phyloP scores from a whole-genome alignment of 73 alveolate genomes.

The Tetrahymena borealis region DNA sequence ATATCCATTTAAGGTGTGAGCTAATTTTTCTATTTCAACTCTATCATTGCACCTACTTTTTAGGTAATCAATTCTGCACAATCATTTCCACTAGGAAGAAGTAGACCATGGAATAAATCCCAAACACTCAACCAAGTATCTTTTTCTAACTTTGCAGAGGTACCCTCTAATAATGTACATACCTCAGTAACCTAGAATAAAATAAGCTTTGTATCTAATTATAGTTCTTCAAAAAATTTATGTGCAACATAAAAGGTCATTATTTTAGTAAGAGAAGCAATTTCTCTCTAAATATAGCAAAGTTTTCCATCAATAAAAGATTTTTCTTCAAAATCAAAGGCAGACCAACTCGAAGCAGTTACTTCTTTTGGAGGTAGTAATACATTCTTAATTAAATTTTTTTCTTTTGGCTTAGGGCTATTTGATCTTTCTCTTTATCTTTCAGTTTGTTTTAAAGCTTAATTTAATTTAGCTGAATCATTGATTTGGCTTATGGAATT shows the following conservation, averaged over 20 bases:
- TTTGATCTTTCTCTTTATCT: neutral
- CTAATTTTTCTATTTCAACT: neutral
- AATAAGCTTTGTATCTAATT: constrained; percentile 19
- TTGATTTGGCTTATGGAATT: neutral
- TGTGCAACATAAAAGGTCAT: constrained; percentile 49
- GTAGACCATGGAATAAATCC: constrained; percentile 49
- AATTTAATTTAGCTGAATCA: neutral
- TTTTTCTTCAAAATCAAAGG: neutral
- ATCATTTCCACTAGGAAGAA: constrained; percentile 63
- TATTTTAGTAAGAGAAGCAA: constrained; percentile 54
- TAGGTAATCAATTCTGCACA: constrained; percentile 50
- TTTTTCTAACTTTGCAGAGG: constrained; percentile 44
- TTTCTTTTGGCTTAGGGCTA: neutral
- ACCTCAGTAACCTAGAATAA: constrained; percentile 19
- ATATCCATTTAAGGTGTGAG: constrained; percentile 14
- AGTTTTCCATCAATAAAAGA: neutral
- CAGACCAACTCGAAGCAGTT: neutral
- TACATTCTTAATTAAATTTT: neutral
- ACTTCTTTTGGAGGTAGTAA: neutral
- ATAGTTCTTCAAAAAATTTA: constrained; percentile 11
- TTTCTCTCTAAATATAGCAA: constrained; percentile 29
- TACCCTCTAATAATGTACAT: constrained; percentile 35
- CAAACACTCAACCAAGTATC: constrained; percentile 27
- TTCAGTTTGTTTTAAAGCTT: neutral
- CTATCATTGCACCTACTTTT: constrained; percentile 48